Base-by-base conservation (phyloP, 768 basidiomycete genomes). In the Mycena albidolilacea region DNA sequence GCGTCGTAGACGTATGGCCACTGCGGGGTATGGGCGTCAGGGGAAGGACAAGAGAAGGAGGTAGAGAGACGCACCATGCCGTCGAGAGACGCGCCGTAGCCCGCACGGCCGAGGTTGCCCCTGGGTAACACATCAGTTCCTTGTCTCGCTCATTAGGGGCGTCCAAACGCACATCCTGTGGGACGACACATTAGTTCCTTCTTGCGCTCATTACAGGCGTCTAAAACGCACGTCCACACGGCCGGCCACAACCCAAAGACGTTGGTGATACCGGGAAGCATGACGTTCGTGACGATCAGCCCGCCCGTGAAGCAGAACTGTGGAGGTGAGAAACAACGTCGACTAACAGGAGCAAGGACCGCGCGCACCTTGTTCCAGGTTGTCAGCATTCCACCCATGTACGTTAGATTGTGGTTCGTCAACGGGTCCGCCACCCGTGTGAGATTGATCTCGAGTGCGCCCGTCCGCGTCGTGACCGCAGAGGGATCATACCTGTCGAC, bases 261-360 rank as follows among this genome's bases (percentile, higher is more conserved):
- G 30, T 81, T 84, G 71, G 79, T 86, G 2, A 81, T 79, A 0
- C 88, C 87, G 2, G 88, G 87, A 0, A 88, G 74, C 19, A 72
- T 79, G 44, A 87, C 85, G 39, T 80, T 77, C 23, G 84, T 81
- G 82, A 90, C 93, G 64, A 94, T 87, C 62, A 93, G 81, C 52
- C 95, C 95, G 7, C 92, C 92, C 11, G 93, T 94, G 79, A 95
- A 95, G 81, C 93, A 96, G 75, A 97, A 91, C 82, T 74, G 38
- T 5, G 6, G n/a, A 15, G 12, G 35, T 17, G 57, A 38, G 15
- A 6, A 17, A 6, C 30, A 19, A 19, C 35, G 30, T 14, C 57
- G n/a, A 37, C 54, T 10, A 19, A 4, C 23, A 10, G 15, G 7
- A 55, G 21, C 15, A 55, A 8, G 30, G 35, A 12, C 12, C 8